phyloP scores from a whole-genome alignment of 371 early-diverging fungal species.

The Circinella umbellata region DNA sequence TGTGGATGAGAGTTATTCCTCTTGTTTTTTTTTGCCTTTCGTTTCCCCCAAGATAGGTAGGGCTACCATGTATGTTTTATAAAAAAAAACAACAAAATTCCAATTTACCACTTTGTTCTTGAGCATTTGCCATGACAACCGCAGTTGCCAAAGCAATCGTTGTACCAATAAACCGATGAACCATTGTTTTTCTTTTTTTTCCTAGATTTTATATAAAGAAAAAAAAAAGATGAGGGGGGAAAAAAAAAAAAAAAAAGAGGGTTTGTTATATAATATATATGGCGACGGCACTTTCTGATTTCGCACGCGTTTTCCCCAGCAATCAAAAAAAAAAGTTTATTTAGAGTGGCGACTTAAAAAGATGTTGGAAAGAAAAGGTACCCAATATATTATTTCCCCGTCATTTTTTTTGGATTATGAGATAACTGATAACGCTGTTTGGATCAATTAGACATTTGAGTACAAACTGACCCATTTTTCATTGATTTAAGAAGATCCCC shows the following conservation, averaged over 20 bases:
- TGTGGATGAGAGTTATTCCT: no score
- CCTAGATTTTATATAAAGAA: neutral
- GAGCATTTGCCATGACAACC: neutral
- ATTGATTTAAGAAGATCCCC: no score
- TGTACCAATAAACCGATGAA: slow-evolving; percentile 8
- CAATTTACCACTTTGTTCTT: neutral
- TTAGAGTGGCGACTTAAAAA: slow-evolving; percentile 1
- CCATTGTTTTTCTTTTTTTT: neutral
- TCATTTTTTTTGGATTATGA: no score
- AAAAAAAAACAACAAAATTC: neutral
- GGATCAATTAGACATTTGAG: no score
- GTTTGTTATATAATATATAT: neutral
- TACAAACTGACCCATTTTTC: no score
- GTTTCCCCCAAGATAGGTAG: no score
- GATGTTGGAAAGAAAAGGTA: neutral
- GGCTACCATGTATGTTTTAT: neutral
- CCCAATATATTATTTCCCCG: no score
- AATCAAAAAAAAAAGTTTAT: neutral
- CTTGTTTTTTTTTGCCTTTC: no score
- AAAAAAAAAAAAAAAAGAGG: neutral
- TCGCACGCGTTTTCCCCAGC: neutral
- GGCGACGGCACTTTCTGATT: neutral
- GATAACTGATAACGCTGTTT: no score
- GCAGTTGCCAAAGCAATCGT: neutral
- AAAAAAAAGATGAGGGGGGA: neutral